Percentiles rank a stretch among this genome's conserved stretches.
These are phyloP conservation scores for Xylaria longipes DNA, from an alignment of 495 filamentous ascomycete species.

Conservation along the genomic window DNA sequence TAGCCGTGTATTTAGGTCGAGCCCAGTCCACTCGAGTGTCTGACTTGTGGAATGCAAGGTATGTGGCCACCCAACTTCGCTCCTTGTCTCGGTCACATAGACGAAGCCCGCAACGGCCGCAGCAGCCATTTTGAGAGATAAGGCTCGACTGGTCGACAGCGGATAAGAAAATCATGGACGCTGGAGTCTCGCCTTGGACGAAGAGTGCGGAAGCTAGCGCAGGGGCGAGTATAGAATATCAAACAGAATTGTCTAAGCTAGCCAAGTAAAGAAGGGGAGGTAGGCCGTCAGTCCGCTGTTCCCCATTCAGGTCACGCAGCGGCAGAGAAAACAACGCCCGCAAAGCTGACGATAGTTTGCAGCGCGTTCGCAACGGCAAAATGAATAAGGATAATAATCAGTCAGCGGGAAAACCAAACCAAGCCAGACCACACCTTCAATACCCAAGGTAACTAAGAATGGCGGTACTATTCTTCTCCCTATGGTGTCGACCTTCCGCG, in stretches of 20 bases:
- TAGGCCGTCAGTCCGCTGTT: background rate
- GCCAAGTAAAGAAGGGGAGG: slow-evolving; percentile 10
- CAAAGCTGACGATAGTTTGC: background rate
- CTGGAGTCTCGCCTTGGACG: slow-evolving; percentile 34
- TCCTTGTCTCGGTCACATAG: slow-evolving; percentile 42
- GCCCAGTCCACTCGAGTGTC: slow-evolving; percentile 45
- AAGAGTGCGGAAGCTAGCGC: slow-evolving; percentile 13
- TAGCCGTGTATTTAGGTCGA: slow-evolving; percentile 46
- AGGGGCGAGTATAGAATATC: background rate
- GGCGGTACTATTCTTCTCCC: background rate
- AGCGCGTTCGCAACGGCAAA: slow-evolving; percentile 3
- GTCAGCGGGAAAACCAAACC: background rate
- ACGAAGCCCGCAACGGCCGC: slow-evolving; percentile 42
- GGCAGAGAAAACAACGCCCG: background rate
- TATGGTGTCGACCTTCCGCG: slow-evolving; percentile 2
- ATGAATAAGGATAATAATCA: background rate
- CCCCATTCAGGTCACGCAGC: slow-evolving; percentile 5
- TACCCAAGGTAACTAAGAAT: background rate
- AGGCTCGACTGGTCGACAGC: slow-evolving; percentile 44
- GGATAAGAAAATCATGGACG: slow-evolving; percentile 53
- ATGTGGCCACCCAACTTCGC: slow-evolving; percentile 34
- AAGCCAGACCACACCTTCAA: slow-evolving; percentile 1
- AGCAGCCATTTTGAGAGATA: slow-evolving; percentile 53
- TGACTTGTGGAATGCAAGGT: slow-evolving; percentile 36
- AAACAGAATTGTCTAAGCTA: slow-evolving; percentile 14